phyloP scores from a whole-genome alignment of 352 stramenopile genomes.

The Achlya hypogyna region DNA sequence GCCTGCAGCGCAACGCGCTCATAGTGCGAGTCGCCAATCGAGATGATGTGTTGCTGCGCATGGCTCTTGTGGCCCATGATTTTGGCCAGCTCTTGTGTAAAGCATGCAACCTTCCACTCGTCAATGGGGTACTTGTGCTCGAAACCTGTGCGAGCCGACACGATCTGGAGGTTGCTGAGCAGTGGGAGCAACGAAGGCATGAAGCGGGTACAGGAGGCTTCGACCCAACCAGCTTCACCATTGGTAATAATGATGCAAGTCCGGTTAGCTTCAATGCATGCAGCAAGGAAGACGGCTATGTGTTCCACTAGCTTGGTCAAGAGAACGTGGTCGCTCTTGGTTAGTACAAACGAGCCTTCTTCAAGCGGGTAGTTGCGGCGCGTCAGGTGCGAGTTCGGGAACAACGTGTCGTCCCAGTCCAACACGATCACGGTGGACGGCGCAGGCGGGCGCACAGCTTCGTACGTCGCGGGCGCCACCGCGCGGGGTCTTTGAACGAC shows the following conservation, averaged over 20 bases:
- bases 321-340: constrained; percentile 23
- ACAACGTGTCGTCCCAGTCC: constrained; percentile 76
- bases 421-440: constrained; percentile 43
- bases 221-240: constrained; percentile 53
- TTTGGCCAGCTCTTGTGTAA: constrained; percentile 44
- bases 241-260: constrained; percentile 52
- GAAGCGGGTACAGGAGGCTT: constrained; percentile 66
- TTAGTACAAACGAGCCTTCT: constrained; percentile 31
- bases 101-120: constrained; percentile 75
- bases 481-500: neutral
- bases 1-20: constrained; percentile 67
- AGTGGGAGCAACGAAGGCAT: constrained; percentile 47
- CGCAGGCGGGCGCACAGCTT: neutral
- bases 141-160: constrained; percentile 58
- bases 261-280: constrained; percentile 12
- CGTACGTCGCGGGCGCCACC: neutral
- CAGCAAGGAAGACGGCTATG: constrained; percentile 3
- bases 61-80: constrained; percentile 20
- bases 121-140: constrained; percentile 44
- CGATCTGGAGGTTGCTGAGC: constrained; percentile 43
- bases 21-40: constrained; percentile 56
- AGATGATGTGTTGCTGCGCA: constrained; percentile 48
- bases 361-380: constrained; percentile 58
- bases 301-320: neutral
- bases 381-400: constrained; percentile 61